Conservation (phyloP, 768 basidiomycete species). For the Suillus fuscotomentosus region DNA sequence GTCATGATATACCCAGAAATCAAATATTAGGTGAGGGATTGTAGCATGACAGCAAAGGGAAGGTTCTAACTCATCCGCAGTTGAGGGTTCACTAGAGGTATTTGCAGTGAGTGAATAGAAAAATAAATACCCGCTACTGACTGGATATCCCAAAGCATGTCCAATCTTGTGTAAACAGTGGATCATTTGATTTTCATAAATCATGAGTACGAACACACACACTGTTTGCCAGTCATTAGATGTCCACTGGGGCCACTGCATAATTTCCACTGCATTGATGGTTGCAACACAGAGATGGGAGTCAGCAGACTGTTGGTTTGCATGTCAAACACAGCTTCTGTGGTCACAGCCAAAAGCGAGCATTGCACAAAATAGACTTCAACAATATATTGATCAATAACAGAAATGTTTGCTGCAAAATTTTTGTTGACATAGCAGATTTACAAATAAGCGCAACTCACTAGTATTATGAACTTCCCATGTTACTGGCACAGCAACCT, state of each 20-base stretch:
- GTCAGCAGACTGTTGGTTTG: background rate
- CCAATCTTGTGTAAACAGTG: background rate
- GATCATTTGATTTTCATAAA: background rate
- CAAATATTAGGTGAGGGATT: background rate
- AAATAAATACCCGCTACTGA: background rate
- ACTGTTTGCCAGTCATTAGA: background rate
- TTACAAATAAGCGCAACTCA: background rate
- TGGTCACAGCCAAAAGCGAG: background rate
- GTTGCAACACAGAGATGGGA: background rate
- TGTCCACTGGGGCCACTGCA: background rate
- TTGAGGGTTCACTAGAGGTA: background rate
- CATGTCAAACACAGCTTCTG: background rate
- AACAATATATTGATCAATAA: no score
- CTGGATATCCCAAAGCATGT: background rate
- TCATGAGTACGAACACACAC: background rate
- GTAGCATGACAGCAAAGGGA: background rate
- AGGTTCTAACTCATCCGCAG: background rate
- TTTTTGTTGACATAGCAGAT: background rate
- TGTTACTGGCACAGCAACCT: background rate
- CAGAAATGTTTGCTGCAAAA: background rate
- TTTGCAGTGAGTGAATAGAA: no score
- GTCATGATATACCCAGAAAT: slow-evolving; percentile 3
- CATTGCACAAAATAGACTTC: background rate
- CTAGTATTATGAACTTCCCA: background rate
- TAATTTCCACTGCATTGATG: background rate